phyloP scores from a whole-genome alignment of 176 grass and related monocot genomes.

The sorghum (Sorghum bicolor) region DNA sequence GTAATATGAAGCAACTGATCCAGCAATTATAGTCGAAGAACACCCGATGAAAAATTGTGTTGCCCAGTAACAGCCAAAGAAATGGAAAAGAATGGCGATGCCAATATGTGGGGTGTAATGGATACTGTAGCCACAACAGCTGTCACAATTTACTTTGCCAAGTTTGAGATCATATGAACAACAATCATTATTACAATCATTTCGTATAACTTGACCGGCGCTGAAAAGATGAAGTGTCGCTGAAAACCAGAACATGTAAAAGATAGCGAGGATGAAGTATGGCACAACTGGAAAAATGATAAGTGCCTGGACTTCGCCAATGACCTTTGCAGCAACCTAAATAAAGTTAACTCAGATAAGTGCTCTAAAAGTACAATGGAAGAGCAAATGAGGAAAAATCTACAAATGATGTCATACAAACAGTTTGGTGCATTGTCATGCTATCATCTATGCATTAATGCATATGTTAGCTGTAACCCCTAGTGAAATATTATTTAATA shows the following conservation, averaged over 20 bases:
- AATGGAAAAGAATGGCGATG: constrained; percentile 82
- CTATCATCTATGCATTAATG: background rate
- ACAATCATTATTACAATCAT: constrained; percentile 73
- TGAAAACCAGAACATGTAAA: constrained; percentile 94
- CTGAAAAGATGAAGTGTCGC: constrained; percentile 89
- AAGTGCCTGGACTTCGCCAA: constrained; percentile 92
- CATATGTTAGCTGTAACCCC: background rate
- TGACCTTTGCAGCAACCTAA: constrained; percentile 92
- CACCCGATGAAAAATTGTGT: constrained; percentile 77
- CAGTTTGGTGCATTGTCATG: background rate
- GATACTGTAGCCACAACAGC: constrained; percentile 85
- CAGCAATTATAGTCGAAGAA: constrained; percentile 83
- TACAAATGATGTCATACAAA: background rate
- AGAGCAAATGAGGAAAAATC: background rate
- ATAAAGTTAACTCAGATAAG: constrained; percentile 28
- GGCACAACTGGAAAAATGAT: constrained; percentile 75
- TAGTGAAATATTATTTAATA: background rate
- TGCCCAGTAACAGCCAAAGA: constrained; percentile 87
- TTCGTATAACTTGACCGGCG: constrained; percentile 68
- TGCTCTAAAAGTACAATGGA: constrained; percentile 13
- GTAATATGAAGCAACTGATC: constrained; percentile 92
- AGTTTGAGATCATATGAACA: constrained; percentile 81
- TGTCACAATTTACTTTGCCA: constrained; percentile 84
- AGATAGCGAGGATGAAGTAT: constrained; percentile 69
- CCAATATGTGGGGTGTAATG: constrained; percentile 84